Conservation (phyloP, 1,139 yeast species). For the Taiozyma sp. region DNA sequence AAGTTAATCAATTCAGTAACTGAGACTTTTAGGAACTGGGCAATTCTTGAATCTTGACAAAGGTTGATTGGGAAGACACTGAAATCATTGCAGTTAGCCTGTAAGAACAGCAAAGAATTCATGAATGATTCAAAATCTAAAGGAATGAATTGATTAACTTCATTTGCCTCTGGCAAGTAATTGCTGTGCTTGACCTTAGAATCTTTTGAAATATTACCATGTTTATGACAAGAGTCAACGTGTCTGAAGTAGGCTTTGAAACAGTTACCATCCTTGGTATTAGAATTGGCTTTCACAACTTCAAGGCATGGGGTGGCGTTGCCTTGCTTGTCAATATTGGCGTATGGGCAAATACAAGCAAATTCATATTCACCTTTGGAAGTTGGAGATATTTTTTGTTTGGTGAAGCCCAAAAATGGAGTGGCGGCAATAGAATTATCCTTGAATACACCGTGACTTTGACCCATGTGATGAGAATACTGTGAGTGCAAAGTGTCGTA, state of each 20-base stretch:
- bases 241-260: constrained; percentile 3
- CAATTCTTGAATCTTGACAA: not conserved
- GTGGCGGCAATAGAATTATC: not conserved
- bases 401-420: constrained; percentile 1
- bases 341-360: constrained; percentile 1
- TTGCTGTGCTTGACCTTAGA: not conserved
- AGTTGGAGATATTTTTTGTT: not conserved
- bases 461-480: constrained; percentile 3
- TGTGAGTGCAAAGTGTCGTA: constrained; percentile 2
- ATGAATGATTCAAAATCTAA: not conserved
- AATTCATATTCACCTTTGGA: not conserved
- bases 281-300: not conserved
- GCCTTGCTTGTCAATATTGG: not conserved
- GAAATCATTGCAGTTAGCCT: not conserved
- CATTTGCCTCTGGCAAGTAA: not conserved
- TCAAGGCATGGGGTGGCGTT: not conserved
- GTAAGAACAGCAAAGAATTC: not conserved
- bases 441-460: constrained; percentile 2
- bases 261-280: not conserved
- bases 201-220: not conserved
- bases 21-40: not conserved
- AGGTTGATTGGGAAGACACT: not conserved
- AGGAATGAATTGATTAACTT: not conserved
- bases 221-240: constrained; percentile 1
- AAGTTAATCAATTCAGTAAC: not conserved